Evolutionary conservation across 1,139 yeast genomes (phyloP), one percentile per base, ranked within the genome.

Genomic region (Yamadazyma trypodendri): DNA sequence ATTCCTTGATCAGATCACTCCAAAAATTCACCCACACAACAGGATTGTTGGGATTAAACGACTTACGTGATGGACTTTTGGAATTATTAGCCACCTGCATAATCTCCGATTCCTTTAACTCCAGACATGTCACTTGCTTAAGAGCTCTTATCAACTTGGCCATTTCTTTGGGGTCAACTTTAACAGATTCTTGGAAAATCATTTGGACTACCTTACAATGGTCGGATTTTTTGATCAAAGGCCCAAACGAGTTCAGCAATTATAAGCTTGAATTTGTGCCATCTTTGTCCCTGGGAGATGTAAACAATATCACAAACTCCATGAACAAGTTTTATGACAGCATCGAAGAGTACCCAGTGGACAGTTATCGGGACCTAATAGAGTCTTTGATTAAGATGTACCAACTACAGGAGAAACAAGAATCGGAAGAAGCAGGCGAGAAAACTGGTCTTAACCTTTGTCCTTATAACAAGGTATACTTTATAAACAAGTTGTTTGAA

Each of bases 1-100:
- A 84, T 42, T 60, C 66, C 10, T 52, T 79, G 12, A 79, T 89
- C 2, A 68, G 95, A 34, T 76, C 95, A 0, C 68, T 86, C 7
- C 97, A 90, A 56, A 82, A 82, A 45, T 69, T 85, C 36, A 77
- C 95, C 4, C 96, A 89, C 54, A 79, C 92, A 0, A 72, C 92
- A 0, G 97, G 97, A 0, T 63, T 86, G n/a, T 60, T 89, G 23
- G 80, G 79, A 0, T 55, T 84, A 15, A 52, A 59, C 1, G 63
- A 64, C 0, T 68, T 82, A 11, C 64, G 95, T 37, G 85, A 86
- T 52, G 74, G 77, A 2, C 72, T 85, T 32, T 59, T 89, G 35
- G 51, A 62, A 16, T 60, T 84, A 20, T 69, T 90, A 41, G 77
- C 89, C 0, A 63, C 66, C 30, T 75, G 79, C 13, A 71, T 80